phyloP scores from a whole-genome alignment of 805 yeast genomes.

The Wickerhamiella allomyrinae region DNA sequence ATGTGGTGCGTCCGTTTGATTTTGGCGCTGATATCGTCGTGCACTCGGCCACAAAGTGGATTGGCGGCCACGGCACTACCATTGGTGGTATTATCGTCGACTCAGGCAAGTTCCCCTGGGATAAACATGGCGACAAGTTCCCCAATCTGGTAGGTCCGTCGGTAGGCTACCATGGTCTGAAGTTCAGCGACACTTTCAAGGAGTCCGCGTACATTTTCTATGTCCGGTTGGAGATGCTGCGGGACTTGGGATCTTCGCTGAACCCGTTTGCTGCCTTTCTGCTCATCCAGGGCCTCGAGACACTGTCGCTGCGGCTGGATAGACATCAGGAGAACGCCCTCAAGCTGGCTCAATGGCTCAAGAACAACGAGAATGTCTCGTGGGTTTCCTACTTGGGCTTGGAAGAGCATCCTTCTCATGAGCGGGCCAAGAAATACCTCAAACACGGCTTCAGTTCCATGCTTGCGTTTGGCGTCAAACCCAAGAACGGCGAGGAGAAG shows the following conservation, averaged over 20 bases:
- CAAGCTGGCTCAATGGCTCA: slow-evolving; percentile 64
- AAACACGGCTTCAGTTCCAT: slow-evolving; percentile 74
- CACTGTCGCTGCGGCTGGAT: slow-evolving; percentile 84
- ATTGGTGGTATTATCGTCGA: slow-evolving; percentile 70
- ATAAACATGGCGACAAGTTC: slow-evolving; percentile 32
- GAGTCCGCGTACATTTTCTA: slow-evolving; percentile 13
- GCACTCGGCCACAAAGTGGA: slow-evolving; percentile 96
- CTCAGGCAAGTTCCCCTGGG: slow-evolving; percentile 87
- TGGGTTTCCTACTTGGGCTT: slow-evolving; percentile 94
- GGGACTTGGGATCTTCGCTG: slow-evolving; percentile 84
- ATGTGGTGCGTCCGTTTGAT: slow-evolving; percentile 65
- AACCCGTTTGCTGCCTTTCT: slow-evolving; percentile 83
- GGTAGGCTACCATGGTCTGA: slow-evolving; percentile 85
- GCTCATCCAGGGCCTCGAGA: slow-evolving; percentile 83
- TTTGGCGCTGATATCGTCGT: slow-evolving; percentile 86
- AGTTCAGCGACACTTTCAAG: slow-evolving; percentile 57
- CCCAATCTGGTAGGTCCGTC: slow-evolving; percentile 87
- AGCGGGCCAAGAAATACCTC: slow-evolving; percentile 70
- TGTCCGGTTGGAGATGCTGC: slow-evolving; percentile 22
- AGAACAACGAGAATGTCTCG: slow-evolving; percentile 48
- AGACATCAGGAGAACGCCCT: slow-evolving; percentile 79
- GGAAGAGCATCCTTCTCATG: slow-evolving; percentile 62
- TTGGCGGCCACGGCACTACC: slow-evolving; percentile 93
- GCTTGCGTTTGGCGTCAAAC: slow-evolving; percentile 76
- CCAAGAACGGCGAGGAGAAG: slow-evolving; percentile 42